Conservation (phyloP, 352 stramenopile genomes). For the Pythium grandisporangium region DNA sequence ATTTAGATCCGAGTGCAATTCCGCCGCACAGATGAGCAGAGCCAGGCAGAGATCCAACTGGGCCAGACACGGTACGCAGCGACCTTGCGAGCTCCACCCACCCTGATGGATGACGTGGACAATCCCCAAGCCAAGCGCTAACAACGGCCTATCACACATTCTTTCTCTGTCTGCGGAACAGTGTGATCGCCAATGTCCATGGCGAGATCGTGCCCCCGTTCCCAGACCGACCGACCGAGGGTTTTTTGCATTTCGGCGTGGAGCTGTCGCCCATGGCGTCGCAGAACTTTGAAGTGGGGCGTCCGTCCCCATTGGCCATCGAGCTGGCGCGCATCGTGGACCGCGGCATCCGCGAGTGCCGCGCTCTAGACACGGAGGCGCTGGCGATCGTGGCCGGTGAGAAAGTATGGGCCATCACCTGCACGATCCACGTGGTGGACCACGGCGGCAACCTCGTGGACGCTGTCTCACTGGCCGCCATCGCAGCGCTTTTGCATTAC, state of each 20-base stretch:
- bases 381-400: conserved; percentile 89
- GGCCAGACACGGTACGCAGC: conserved; percentile 63
- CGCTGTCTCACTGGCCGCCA: conserved; percentile 86
- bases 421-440: conserved; percentile 89
- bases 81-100: no score
- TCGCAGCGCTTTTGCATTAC: conserved; percentile 92
- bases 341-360: conserved; percentile 85
- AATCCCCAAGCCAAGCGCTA: no score
- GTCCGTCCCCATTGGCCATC: conserved; percentile 35
- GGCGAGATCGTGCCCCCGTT: conserved; percentile 82
- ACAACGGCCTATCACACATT: neutral
- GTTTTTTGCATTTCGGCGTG: conserved; percentile 81
- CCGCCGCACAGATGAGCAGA: conserved; percentile 60
- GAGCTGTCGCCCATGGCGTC: conserved; percentile 80
- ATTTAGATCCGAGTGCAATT: conserved; percentile 70
- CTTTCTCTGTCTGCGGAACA: conserved; percentile 4
- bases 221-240: conserved; percentile 79
- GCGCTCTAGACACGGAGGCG: conserved; percentile 91
- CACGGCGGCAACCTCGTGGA: conserved; percentile 91
- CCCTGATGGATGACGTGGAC: no score
- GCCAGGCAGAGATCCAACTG: conserved; percentile 72
- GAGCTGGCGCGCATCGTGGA: conserved; percentile 89
- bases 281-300: conserved; percentile 62
- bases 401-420: conserved; percentile 92
- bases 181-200: conserved; percentile 74